A percentile compares a stretch with the other conserved stretches of the same genome.
These are phyloP conservation scores for Francoa sonchifolia DNA, from an alignment of 441 rosid species.

Conservation along the genomic window DNA sequence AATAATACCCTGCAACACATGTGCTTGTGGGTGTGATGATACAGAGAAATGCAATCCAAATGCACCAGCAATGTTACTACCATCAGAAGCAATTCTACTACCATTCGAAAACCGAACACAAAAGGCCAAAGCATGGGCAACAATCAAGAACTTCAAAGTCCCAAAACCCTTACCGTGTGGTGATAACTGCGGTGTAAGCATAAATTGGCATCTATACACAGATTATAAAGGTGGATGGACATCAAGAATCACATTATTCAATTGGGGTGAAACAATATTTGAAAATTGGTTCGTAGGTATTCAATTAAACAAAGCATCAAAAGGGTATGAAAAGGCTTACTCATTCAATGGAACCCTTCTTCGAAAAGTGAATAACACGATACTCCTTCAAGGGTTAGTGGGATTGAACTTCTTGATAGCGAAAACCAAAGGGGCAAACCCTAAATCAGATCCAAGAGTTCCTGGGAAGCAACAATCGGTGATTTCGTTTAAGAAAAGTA, in stretches of 20 bases:
- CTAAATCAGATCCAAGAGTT: conserved; percentile 28
- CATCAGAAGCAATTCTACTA: conserved; percentile 25
- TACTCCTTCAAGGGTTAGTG: conserved; percentile 30
- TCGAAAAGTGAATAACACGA: conserved; percentile 19
- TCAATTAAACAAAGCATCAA: conserved; percentile 26
- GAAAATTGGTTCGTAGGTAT: conserved; percentile 33
- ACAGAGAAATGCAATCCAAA: conserved; percentile 26
- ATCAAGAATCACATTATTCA: conserved; percentile 36
- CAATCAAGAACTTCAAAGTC: conserved; percentile 15
- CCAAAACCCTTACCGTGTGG: conserved; percentile 48
- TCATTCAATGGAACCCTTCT: conserved; percentile 34
- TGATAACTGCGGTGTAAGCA: conserved; percentile 42
- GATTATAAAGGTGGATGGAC: conserved; percentile 40
- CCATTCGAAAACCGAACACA: conserved; percentile 42
- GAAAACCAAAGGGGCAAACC: conserved; percentile 24
- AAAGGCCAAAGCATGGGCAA: conserved; percentile 25
- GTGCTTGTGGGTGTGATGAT: conserved; percentile 39
- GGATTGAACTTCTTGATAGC: conserved; percentile 30
- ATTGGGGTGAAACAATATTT: conserved; percentile 34
- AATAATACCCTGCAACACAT: conserved; percentile 37
- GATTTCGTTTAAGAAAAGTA: conserved; percentile 36
- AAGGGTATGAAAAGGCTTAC: conserved; percentile 34
- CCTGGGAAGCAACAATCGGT: conserved; percentile 42
- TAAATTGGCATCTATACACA: conserved; percentile 39
- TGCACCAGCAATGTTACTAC: conserved; percentile 27